These are phyloP conservation scores for Fusarium haematococcum DNA, from an alignment of 2,329 filamentous ascomycete species.

Conservation along the genomic window DNA sequence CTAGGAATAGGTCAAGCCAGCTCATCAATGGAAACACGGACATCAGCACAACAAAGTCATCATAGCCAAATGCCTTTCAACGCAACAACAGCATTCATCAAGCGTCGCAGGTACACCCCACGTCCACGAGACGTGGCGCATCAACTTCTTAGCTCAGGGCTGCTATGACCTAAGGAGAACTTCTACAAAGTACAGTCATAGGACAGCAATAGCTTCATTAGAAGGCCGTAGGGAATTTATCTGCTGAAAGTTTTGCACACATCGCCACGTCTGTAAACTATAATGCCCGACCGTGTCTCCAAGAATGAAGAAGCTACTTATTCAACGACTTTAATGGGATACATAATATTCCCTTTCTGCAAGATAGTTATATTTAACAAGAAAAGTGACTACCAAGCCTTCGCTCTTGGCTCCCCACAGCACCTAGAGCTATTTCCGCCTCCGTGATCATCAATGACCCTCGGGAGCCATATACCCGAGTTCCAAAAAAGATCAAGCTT, in stretches of 20 bases:
- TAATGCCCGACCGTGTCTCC: background rate
- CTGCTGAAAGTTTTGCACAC: background rate
- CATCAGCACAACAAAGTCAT: background rate
- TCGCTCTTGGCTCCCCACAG: background rate
- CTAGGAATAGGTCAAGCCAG: background rate
- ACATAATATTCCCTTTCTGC: too few species aligned
- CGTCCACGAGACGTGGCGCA: too few species aligned
- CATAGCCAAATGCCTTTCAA: background rate
- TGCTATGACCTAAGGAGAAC: too few species aligned
- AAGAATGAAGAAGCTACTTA: background rate
- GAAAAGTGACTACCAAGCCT: too few species aligned
- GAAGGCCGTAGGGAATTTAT: background rate
- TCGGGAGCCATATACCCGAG: background rate
- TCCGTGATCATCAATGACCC: background rate
- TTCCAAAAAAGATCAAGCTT: rapidly evolving
- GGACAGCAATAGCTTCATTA: background rate
- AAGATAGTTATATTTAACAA: too few species aligned
- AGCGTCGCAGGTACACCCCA: too few species aligned
- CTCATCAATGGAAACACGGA: too few species aligned
- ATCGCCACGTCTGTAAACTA: background rate
- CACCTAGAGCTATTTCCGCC: background rate
- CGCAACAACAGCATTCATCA: background rate
- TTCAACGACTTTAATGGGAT: too few species aligned
- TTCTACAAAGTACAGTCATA: too few species aligned
- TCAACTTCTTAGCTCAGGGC: too few species aligned